Conservation (phyloP, 306 rosid genomes). For the Sicyos edulis region DNA sequence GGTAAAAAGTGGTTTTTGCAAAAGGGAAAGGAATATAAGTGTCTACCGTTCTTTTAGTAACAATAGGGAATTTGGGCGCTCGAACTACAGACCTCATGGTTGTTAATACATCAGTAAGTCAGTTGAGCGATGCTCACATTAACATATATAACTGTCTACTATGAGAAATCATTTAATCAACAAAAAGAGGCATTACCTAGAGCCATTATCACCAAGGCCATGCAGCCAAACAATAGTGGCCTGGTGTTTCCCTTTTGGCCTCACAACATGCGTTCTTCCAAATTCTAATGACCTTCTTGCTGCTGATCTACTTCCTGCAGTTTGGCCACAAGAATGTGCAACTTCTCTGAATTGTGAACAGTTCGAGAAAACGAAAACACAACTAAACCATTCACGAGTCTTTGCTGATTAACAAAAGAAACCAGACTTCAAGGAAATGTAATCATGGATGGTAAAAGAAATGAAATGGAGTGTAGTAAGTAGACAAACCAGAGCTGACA, state of each 20-base stretch:
- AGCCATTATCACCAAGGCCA: slow-evolving; percentile 97
- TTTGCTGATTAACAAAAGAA: too few species aligned
- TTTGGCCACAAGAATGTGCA: slow-evolving; percentile 1
- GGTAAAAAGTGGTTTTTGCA: slow-evolving; percentile 38
- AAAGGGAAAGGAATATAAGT: slow-evolving; percentile 26
- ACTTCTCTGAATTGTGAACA: too few species aligned
- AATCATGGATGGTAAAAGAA: slow-evolving; percentile 22
- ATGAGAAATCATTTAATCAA: neutral
- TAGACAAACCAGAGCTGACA: slow-evolving; percentile 68
- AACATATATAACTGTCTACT: neutral
- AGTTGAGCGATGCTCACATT: too few species aligned
- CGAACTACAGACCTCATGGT: too few species aligned
- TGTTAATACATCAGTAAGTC: too few species aligned
- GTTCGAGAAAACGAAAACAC: neutral
- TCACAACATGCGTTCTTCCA: slow-evolving; percentile 94
- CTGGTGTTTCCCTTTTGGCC: slow-evolving; percentile 94
- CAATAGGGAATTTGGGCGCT: too few species aligned
- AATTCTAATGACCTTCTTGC: slow-evolving; percentile 68
- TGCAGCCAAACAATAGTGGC: slow-evolving; percentile 98
- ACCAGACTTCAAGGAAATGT: neutral
- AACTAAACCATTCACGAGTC: neutral
- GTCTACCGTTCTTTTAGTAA: too few species aligned
- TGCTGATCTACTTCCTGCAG: slow-evolving; percentile 72
- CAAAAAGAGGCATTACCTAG: slow-evolving; percentile 50
- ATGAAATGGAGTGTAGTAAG: slow-evolving; percentile 19